Percentiles rank a stretch among this genome's conserved stretches.
Conservation (phyloP, 257 asterid genomes). For the Fraxinus quadrangulata region DNA sequence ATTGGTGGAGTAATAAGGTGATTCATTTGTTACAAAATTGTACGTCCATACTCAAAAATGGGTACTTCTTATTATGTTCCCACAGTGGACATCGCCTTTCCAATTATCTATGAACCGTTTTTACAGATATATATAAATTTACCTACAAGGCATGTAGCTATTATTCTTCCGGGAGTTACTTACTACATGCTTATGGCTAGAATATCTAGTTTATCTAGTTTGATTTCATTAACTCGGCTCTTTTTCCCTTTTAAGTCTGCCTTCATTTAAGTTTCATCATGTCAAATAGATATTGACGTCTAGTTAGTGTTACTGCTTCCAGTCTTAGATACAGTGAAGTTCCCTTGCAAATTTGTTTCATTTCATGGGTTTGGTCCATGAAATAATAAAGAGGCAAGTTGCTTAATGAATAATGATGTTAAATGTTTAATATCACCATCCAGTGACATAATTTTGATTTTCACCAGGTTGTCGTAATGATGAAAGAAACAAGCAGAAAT, state of each 20-base stretch:
- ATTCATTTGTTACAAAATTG: too few relatives aligned
- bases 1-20: too few relatives aligned
- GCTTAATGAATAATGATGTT: conserved; percentile 8
- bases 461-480: conserved; percentile 43
- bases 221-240: conserved; percentile 3
- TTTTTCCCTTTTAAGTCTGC: background rate
- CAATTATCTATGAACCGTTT: too few relatives aligned
- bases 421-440: conserved; percentile 5
- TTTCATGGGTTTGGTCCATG: background rate
- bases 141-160: too few relatives aligned
- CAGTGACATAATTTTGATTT: conserved; percentile 10
- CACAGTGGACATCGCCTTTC: background rate
- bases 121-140: too few relatives aligned
- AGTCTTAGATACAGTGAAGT: conserved; percentile 12
- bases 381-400: conserved; percentile 19
- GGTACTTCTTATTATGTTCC: background rate
- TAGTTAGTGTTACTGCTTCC: conserved; percentile 11
- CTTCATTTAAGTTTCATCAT: conserved; percentile 9
- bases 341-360: background rate
- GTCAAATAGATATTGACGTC: background rate
- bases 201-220: conserved; percentile 17
- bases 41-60: background rate
- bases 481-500: conserved; percentile 38
- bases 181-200: background rate
- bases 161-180: too few relatives aligned